These are phyloP conservation scores for grape (Vitis vinifera) DNA, from an alignment of 164 flowering plant species.

Conservation along the genomic window DNA sequence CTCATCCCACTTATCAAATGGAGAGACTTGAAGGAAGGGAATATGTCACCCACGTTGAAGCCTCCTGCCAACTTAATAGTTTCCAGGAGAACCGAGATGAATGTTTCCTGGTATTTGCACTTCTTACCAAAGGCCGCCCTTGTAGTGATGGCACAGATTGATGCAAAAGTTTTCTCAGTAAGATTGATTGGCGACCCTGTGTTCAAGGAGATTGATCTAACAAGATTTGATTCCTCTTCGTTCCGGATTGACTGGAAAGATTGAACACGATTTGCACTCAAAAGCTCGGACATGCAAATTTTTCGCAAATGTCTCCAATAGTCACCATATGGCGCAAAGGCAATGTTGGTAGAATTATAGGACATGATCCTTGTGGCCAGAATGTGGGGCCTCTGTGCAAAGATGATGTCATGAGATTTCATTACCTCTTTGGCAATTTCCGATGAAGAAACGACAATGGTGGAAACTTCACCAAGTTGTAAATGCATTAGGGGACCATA, in stretches of 20 bases:
- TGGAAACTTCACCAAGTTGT: conserved; percentile 36
- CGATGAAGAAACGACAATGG: conserved; percentile 41
- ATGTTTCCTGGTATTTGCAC: conserved; percentile 27
- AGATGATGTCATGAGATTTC: conserved; percentile 38
- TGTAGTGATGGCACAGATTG: conserved; percentile 18
- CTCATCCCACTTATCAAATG: conserved; percentile 21
- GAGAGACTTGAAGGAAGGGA: conserved; percentile 28
- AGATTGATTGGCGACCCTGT: conserved; percentile 17
- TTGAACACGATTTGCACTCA: conserved; percentile 34
- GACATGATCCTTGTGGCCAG: conserved; percentile 25
- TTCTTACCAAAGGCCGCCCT: conserved; percentile 41
- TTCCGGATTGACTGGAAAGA: conserved; percentile 37
- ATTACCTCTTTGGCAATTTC: conserved; percentile 37
- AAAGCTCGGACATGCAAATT: conserved; percentile 31
- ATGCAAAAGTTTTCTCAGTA: conserved; percentile 15
- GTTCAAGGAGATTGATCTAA: conserved; percentile 7
- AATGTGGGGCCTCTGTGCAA: conserved; percentile 26
- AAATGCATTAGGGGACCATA: conserved; percentile 52
- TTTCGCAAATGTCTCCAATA: conserved; percentile 51
- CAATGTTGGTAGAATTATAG: conserved; percentile 28
- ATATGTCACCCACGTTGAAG: conserved; percentile 32
- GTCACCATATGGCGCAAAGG: conserved; percentile 40
- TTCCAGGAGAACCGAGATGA: conserved; percentile 19
- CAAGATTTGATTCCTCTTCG: conserved; percentile 22
- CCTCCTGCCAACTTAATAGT: conserved; percentile 18